Evolutionary conservation across 2,329 filamentous ascomycete species (phyloP).

Genomic region (Phyllosticta capitalensis): DNA sequence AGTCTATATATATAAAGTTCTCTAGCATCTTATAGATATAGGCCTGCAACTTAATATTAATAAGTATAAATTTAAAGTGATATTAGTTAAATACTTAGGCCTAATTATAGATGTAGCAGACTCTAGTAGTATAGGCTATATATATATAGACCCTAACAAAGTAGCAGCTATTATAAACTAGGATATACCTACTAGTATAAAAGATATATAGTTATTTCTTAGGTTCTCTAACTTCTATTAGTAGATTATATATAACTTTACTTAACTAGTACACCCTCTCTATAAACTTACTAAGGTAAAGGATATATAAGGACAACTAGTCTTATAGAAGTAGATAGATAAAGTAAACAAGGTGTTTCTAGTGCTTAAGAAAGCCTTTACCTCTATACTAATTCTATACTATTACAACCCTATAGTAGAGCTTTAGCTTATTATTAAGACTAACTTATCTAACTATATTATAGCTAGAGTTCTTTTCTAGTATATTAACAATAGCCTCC

Average conservation of each 20-base stretch:
- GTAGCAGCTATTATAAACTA: no score
- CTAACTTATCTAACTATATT: not conserved
- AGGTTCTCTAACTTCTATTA: no score
- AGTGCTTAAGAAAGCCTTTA: no score
- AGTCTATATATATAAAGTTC: not conserved
- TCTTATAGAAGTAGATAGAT: not conserved
- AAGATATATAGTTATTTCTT: no score
- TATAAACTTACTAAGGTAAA: no score
- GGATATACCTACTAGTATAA: no score
- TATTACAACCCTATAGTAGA: not conserved
- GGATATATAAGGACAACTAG: not conserved
- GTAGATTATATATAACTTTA: no score
- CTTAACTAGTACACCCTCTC: no score
- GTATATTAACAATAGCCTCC: not conserved
- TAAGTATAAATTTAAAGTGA: not conserved
- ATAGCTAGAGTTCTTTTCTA: not conserved
- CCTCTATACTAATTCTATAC: not conserved
- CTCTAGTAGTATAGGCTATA: no score
- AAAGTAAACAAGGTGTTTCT: no score
- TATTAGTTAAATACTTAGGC: not conserved
- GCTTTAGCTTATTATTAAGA: not conserved
- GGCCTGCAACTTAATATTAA: no score
- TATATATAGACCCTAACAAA: no score
- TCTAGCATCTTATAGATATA: not conserved
- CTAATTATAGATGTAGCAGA: not conserved